Base-by-base conservation (phyloP, 306 rosid species). In the Leucaena leucocephala region DNA sequence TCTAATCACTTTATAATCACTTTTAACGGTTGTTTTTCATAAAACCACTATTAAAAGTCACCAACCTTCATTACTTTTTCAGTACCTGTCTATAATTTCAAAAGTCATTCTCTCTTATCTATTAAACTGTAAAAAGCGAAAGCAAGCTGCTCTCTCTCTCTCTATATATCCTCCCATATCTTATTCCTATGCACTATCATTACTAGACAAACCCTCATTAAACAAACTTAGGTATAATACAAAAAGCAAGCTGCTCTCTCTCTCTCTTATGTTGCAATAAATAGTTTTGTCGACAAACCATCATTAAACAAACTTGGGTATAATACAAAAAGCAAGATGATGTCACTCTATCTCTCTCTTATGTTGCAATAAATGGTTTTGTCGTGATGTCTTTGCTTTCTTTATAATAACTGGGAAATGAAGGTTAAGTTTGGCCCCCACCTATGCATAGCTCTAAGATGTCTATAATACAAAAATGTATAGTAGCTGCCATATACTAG, bases 51-150 rank as follows among this genome's bases (percentile, higher is more conserved):
- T 27, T 27, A 27, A 27, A 27, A 27, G 1, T 27, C 27, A 27
- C 27, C 0, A 27, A 27, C 12, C 66, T 43, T 46, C 27, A 44
- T 69, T 39, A 38, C 83, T 71, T 76, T 71, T 69, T 49, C n/a
- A 64, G 86, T 90, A 88, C 85, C 71, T 38, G 43, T 64, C 64
- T 15, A 43, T 12, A 3, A 72, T 50, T 80, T 79, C 8, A 0
- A 39, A 64, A 17, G 54, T 16, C 17, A 0, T 10, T 27, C 35
- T 27, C 3, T 59, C 35, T 22, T 22, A 27, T 27, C 1, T 27
- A 27, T 27, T 27, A 27, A 27, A 27, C 27, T 3, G 16, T 11
- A 33, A 27, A 59, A 27, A 27, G 27, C 27, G 36, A 59, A 59
- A 59, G 6, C 16, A 27, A 27, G 27, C 6, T 8, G 33, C 34